Percentiles rank a stretch among this genome's conserved stretches.
Conservation (phyloP, 768 basidiomycete species). For the Mycena galopus region DNA sequence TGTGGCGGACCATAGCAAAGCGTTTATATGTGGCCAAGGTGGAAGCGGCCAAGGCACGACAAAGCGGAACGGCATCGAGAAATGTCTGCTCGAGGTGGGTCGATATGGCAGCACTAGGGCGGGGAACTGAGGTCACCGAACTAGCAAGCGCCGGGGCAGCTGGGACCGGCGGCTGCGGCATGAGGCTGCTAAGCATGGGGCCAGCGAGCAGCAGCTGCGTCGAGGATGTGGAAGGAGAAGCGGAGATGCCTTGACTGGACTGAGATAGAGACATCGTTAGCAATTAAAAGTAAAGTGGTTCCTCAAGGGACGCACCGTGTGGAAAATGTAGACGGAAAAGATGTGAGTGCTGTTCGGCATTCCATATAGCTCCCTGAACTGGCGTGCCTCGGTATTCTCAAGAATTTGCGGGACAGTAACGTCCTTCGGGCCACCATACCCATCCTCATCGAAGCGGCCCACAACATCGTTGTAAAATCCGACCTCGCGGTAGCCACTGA, state of each 20-base stretch:
- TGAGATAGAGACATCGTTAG: background rate
- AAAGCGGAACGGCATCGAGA: background rate
- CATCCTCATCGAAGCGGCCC: background rate
- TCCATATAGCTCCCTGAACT: background rate
- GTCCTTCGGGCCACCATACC: background rate
- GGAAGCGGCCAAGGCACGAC: background rate
- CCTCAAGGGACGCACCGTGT: background rate
- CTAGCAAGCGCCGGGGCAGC: no score
- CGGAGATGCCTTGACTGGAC: background rate
- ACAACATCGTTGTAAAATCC: background rate
- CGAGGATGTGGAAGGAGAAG: background rate
- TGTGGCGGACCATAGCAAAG: background rate
- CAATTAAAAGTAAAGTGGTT: background rate
- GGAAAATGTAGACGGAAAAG: background rate
- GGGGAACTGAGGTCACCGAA: no score
- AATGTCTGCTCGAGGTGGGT: background rate
- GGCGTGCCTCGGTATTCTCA: background rate
- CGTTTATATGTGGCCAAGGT: background rate
- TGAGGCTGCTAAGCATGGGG: background rate
- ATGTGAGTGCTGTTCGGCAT: background rate
- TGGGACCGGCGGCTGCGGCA: no score
- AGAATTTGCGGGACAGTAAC: background rate
- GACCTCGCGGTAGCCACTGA: background rate
- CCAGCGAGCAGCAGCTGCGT: background rate
- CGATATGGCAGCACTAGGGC: no score